Evolutionary conservation across 2,329 filamentous ascomycete species (phyloP).

Genomic region (Pestalotiopsis fici): DNA sequence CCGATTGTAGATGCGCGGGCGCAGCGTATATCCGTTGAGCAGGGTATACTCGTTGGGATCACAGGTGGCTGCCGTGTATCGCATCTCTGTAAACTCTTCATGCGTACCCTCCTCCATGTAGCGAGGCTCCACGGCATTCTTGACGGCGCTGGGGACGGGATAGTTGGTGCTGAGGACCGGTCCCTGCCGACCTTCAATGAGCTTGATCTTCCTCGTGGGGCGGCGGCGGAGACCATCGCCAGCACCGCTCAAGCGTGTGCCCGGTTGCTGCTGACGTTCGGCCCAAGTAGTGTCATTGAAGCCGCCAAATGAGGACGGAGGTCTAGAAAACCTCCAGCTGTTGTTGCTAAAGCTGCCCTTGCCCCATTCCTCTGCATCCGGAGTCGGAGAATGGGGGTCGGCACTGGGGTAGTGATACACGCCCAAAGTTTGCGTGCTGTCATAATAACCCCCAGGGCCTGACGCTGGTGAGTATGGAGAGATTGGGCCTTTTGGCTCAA

Average conservation of each 20-base stretch:
- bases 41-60: conserved; percentile 96
- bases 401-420: background rate
- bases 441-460: background rate
- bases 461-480: background rate
- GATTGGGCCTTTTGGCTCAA: background rate
- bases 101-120: conserved; percentile 91
- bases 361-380: background rate
- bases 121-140: conserved; percentile 92
- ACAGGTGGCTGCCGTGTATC: conserved; percentile 95
- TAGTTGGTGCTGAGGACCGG: conserved; percentile 97
- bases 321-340: conserved; percentile 45
- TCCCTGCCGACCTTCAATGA: conserved; percentile 71
- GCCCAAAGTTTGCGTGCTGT: background rate
- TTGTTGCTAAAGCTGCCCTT: conserved; percentile 33
- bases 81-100: conserved; percentile 98
- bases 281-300: conserved; percentile 61
- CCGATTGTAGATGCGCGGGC: conserved; percentile 97
- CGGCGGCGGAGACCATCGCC: conserved; percentile 79
- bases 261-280: conserved; percentile 69
- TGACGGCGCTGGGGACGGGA: conserved; percentile 94
- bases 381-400: background rate
- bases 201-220: conserved; percentile 95
- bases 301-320: conserved; percentile 56
- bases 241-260: conserved; percentile 25
- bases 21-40: conserved; percentile 98